phyloP scores from a whole-genome alignment of 371 early-diverging fungal species.

The Actinomucor elegans region DNA sequence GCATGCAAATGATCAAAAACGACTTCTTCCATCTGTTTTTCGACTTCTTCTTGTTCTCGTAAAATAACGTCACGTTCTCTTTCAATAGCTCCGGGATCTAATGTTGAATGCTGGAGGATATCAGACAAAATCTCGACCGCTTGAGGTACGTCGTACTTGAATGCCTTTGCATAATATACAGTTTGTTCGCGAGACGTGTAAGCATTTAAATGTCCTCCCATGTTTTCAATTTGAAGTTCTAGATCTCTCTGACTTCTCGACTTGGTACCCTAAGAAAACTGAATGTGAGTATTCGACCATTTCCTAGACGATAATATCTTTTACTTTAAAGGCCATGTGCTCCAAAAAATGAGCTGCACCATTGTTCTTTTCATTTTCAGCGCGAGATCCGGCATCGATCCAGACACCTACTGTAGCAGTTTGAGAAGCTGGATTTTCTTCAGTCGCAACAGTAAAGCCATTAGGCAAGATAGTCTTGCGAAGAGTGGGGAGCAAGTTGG shows the following conservation, averaged over 20 bases:
- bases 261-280: constrained; percentile 82
- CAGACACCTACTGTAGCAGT: constrained; percentile 98
- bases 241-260: constrained; percentile 74
- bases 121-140: constrained; percentile 94
- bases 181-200: constrained; percentile 98
- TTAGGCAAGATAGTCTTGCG: constrained; percentile 85
- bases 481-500: constrained; percentile 56
- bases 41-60: constrained; percentile 94
- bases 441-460: constrained; percentile 95
- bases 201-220: constrained; percentile 97
- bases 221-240: constrained; percentile 94
- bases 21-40: constrained; percentile 95
- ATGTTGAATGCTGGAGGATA: constrained; percentile 89
- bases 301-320: constrained; percentile 54
- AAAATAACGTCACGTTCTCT: constrained; percentile 94
- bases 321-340: constrained; percentile 98
- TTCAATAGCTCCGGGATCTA: constrained; percentile 80
- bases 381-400: constrained; percentile 96
- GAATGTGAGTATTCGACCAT: constrained; percentile 63
- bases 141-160: constrained; percentile 82
- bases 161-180: constrained; percentile 94
- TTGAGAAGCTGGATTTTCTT: constrained; percentile 87
- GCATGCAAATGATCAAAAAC: constrained; percentile 83
- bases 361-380: constrained; percentile 88
- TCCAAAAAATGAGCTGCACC: constrained; percentile 98